Conservation (phyloP, 2,329 filamentous ascomycete genomes). For the Scedosporium dehoogii region DNA sequence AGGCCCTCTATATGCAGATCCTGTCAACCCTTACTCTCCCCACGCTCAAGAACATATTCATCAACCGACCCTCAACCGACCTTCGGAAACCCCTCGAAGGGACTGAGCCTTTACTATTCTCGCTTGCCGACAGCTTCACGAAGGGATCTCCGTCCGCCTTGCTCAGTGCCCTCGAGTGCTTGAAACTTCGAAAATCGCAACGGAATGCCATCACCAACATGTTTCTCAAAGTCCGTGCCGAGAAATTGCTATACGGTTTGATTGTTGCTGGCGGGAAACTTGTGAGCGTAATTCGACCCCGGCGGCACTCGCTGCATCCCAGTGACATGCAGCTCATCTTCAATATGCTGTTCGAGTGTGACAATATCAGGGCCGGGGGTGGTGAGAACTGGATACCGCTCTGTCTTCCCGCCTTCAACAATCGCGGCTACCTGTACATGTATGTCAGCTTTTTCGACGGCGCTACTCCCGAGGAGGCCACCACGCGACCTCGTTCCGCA, state of each 20-base stretch:
- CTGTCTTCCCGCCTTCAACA: slow-evolving; percentile 95
- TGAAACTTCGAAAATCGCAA: slow-evolving; percentile 85
- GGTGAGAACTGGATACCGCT: slow-evolving; percentile 97
- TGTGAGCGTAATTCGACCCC: slow-evolving; percentile 88
- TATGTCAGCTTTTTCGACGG: slow-evolving; percentile 87
- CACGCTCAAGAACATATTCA: slow-evolving; percentile 76
- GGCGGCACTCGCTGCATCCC: slow-evolving; percentile 89
- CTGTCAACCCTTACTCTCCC: slow-evolving; percentile 89
- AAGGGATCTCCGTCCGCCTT: slow-evolving; percentile 82
- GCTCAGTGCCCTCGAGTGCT: slow-evolving; percentile 81
- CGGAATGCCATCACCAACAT: slow-evolving; percentile 78
- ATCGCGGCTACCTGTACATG: slow-evolving; percentile 94
- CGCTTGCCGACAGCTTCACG: slow-evolving; percentile 89
- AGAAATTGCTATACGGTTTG: slow-evolving; percentile 80
- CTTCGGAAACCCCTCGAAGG: slow-evolving; percentile 81
- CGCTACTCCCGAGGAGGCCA: slow-evolving; percentile 11
- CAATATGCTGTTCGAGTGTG: slow-evolving; percentile 98
- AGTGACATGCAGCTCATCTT: slow-evolving; percentile 94
- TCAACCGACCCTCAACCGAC: slow-evolving; percentile 85
- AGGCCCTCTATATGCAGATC: slow-evolving; percentile 97
- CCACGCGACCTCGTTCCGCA: slow-evolving; percentile 37
- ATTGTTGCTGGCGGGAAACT: slow-evolving; percentile 87
- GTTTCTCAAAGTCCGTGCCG: slow-evolving; percentile 67
- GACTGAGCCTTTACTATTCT: slow-evolving; percentile 83
- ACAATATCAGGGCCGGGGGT: slow-evolving; percentile 76